Evolutionary conservation across 164 flowering plant genomes (phyloP).

Genomic region (Vitis rotundifolia): DNA sequence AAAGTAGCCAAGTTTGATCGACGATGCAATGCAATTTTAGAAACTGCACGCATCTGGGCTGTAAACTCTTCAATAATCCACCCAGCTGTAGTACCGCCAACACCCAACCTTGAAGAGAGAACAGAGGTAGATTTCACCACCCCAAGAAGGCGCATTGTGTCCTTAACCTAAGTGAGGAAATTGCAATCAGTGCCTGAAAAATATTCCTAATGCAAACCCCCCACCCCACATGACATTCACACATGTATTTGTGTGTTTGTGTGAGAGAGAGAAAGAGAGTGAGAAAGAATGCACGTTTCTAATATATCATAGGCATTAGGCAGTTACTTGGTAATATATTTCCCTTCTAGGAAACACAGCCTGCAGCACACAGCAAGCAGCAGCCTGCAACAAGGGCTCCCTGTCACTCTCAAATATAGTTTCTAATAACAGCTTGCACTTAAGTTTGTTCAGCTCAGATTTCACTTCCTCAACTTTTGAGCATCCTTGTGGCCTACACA

Average conservation of each 20-base stretch:
- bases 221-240: no score
- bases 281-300: no score
- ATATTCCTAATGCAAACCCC: background rate
- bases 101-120: constrained; percentile 77
- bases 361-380: constrained; percentile 91
- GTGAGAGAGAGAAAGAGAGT: no score
- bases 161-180: constrained; percentile 65
- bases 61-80: constrained; percentile 93
- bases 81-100: constrained; percentile 67
- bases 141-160: constrained; percentile 88
- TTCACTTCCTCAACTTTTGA: constrained; percentile 57
- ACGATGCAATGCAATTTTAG: constrained; percentile 91
- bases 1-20: constrained; percentile 79
- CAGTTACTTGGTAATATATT: constrained; percentile 69
- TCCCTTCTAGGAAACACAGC: constrained; percentile 80
- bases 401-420: constrained; percentile 86
- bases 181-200: constrained; percentile 2
- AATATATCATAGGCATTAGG: background rate
- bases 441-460: constrained; percentile 55
- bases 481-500: constrained; percentile 43
- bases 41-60: constrained; percentile 92
- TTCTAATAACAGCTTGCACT: constrained; percentile 75
- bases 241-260: no score
- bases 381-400: constrained; percentile 80
- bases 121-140: constrained; percentile 70